These are phyloP conservation scores for Exsudoporus frostii DNA, from an alignment of 768 basidiomycete genomes.

Conservation along the genomic window DNA sequence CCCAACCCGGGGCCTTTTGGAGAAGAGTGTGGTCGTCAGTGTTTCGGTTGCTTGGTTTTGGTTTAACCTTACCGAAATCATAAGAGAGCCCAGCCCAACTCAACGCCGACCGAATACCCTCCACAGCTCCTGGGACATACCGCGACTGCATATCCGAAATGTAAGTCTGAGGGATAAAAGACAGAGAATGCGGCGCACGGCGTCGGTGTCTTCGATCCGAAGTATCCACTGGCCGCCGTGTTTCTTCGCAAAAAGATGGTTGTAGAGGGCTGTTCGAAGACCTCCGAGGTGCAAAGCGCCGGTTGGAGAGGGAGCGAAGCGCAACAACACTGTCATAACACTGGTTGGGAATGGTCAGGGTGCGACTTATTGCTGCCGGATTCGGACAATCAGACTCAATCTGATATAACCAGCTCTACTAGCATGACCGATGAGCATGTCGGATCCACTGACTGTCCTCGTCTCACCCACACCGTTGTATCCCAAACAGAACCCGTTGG, in stretches of 20 bases:
- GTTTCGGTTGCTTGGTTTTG: neutral
- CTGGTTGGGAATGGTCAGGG: too few relatives aligned
- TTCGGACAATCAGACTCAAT: too few relatives aligned
- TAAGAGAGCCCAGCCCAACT: slow-evolving; percentile 91
- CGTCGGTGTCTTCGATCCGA: slow-evolving; percentile 93
- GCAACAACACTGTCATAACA: slow-evolving; percentile 56
- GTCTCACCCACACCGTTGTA: slow-evolving; percentile 30
- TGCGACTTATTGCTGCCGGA: too few relatives aligned
- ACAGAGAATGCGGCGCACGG: slow-evolving; percentile 47
- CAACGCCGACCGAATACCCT: slow-evolving; percentile 70
- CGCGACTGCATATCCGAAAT: slow-evolving; percentile 51
- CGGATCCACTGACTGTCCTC: slow-evolving; percentile 33
- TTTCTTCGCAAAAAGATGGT: slow-evolving; percentile 81
- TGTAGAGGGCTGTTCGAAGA: slow-evolving; percentile 90
- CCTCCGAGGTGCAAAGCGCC: slow-evolving; percentile 94
- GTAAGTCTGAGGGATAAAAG: neutral
- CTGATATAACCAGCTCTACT: too few relatives aligned
- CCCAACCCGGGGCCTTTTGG: slow-evolving; percentile 68
- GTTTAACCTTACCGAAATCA: slow-evolving; percentile 69
- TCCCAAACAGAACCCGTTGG: slow-evolving; percentile 19
- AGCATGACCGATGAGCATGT: too few relatives aligned
- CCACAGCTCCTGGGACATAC: slow-evolving; percentile 79
- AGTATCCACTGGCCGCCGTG: slow-evolving; percentile 86
- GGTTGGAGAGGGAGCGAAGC: slow-evolving; percentile 97
- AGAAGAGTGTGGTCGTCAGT: slow-evolving; percentile 4